Evolutionary conservation across 768 basidiomycete genomes (phyloP).

Genomic region (Porpolomopsis calyptriformis): DNA sequence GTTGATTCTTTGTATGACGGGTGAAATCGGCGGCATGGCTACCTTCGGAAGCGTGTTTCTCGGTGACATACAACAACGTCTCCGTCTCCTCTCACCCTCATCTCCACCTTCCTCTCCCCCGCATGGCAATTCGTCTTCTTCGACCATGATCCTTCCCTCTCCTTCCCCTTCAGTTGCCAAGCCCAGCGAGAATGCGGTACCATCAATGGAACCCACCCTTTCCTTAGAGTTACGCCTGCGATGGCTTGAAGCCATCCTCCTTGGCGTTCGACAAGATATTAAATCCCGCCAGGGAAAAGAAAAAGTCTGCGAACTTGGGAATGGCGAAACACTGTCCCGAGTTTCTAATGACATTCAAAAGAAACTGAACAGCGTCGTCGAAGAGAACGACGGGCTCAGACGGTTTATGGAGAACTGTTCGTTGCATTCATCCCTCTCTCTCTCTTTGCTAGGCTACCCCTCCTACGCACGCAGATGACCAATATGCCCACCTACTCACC

Average conservation of each 20-base stretch:
- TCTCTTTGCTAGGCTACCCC: neutral
- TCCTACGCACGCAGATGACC: conserved; percentile 56
- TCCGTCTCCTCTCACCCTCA: conserved; percentile 47
- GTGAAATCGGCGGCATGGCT: no score
- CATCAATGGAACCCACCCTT: conserved; percentile 47
- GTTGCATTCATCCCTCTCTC: conserved; percentile 12
- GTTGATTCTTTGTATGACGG: no score
- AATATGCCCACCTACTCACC: conserved; percentile 62
- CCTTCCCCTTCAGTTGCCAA: conserved; percentile 3
- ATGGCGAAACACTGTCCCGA: conserved; percentile 45
- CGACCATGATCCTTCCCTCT: conserved; percentile 20
- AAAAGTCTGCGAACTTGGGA: conserved; percentile 32
- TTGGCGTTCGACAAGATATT: conserved; percentile 47
- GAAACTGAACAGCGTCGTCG: conserved; percentile 45
- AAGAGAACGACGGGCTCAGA: conserved; percentile 59
- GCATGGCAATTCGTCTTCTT: conserved; percentile 14
- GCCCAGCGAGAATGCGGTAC: conserved; percentile 6
- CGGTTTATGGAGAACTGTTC: conserved; percentile 69
- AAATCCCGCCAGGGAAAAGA: conserved; percentile 27
- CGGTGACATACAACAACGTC: conserved; percentile 62
- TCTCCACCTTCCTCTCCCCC: conserved; percentile 30
- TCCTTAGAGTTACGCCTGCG: conserved; percentile 67
- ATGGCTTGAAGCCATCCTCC: conserved; percentile 70
- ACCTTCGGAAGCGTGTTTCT: conserved; percentile 71
- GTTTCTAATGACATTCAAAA: conserved; percentile 53